phyloP scores from a whole-genome alignment of 2,329 filamentous ascomycete species.

The Thermoascus crustaceus region DNA sequence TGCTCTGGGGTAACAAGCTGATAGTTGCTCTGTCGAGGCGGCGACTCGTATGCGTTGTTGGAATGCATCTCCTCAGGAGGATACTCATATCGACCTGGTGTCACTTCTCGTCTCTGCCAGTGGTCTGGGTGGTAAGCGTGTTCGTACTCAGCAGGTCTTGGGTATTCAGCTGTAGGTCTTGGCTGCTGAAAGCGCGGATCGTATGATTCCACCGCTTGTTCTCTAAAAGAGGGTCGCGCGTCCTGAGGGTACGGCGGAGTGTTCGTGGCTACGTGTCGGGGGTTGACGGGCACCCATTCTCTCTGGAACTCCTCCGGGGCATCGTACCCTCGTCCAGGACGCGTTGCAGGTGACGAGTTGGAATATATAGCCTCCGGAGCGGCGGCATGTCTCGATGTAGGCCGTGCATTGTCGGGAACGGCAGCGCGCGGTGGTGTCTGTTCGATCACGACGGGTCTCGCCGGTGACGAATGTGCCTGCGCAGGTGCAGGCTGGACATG shows the following conservation, averaged over 20 bases:
- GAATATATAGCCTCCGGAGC: slow-evolving; percentile 9
- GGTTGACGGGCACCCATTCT: slow-evolving; percentile 18
- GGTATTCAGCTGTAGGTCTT: slow-evolving; percentile 17
- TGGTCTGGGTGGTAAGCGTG: slow-evolving; percentile 10
- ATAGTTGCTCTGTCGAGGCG: slow-evolving; percentile 13
- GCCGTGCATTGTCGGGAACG: slow-evolving; percentile 15
- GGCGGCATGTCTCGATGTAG: slow-evolving; percentile 17
- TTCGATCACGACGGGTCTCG: slow-evolving; percentile 20
- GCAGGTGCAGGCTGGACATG: slow-evolving; percentile 25
- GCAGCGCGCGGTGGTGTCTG: slow-evolving; percentile 14
- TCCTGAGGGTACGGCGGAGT: slow-evolving; percentile 15
- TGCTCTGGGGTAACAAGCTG: slow-evolving; percentile 15
- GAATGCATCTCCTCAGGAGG: slow-evolving; percentile 2
- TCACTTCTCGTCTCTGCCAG: slow-evolving; percentile 4
- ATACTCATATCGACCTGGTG: slow-evolving; percentile 5
- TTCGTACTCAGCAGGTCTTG: slow-evolving; percentile 14
- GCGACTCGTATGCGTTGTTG: slow-evolving; percentile 11
- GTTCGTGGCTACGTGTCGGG: slow-evolving; percentile 10
- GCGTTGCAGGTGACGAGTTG: slow-evolving; percentile 15
- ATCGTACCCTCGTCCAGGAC: slow-evolving; percentile 19
- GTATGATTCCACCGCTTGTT: slow-evolving; percentile 13
- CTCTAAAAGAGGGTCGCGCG: slow-evolving; percentile 13
- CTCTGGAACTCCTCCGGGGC: slow-evolving; percentile 22
- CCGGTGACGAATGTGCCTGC: slow-evolving; percentile 20
- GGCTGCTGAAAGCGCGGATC: slow-evolving; percentile 17